Base-by-base conservation (phyloP, 202 grass and related monocot genomes). In the Eragrostis tef region DNA sequence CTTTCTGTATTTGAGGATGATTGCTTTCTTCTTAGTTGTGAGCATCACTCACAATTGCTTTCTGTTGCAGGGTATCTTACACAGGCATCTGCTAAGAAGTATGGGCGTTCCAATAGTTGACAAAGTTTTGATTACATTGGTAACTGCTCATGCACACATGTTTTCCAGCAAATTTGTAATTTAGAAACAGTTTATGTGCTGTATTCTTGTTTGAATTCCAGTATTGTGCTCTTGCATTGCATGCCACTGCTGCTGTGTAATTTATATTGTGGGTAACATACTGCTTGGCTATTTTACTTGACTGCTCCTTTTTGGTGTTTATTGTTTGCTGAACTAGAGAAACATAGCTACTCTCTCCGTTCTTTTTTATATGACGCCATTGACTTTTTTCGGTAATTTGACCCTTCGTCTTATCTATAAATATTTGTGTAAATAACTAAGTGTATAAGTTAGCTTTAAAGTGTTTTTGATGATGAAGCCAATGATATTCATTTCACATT, bases 81-180 rank as follows among this genome's bases (percentile, higher is more conserved):
- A 94, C 86, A 98, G 94, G 80, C 88, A 98, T 93, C 87, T 98
- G 25, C 81, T 98, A 61, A 91, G 83, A 87, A 94, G 86, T 73
- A 82, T 93, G 90, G 95, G 88, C 70, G 69, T 77, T 88, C 85
- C 85, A 72, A 72, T 93, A 74, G 90, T 87, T 50, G 90, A 94
- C 82, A 93, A 87, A 79, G 66, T 98, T 84, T 90, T 98, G 43
- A 61, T 71, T 67, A 87, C 87, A 69, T 87, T 98, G 86, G 95
- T 98, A 88, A 88, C 16, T 76, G 57, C 25, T 39, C 54, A 58
- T 9, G 6, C 29, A 44, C 17, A 25, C 36, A 25, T 52, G 22
- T 70, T 78, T 89, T 15, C 73, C 64, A 77, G 41, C 63, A 81
- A 81, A 6, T 50, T 64, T 71, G 36, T 75, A 69, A 39, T 66